These are phyloP conservation scores for Talaromyces sp. DNA, from an alignment of 2,329 filamentous ascomycete genomes.

Conservation along the genomic window DNA sequence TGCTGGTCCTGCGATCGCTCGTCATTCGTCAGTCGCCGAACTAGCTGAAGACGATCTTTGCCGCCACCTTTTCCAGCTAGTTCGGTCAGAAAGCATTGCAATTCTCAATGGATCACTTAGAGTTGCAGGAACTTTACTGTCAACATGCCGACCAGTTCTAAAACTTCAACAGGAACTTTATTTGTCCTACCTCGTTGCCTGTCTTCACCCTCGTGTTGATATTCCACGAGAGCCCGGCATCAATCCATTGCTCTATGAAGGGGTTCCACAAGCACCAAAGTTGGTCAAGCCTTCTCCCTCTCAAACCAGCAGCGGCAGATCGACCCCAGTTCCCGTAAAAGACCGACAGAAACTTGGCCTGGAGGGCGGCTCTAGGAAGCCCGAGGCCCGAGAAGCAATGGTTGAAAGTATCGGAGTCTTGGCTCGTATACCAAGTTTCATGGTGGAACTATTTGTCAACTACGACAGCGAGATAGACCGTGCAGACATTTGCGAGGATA, in stretches of 20 bases:
- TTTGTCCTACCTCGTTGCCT: constrained; percentile 87
- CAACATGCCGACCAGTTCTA: constrained; percentile 82
- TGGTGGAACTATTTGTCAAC: constrained; percentile 94
- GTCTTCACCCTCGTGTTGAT: constrained; percentile 86
- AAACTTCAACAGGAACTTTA: constrained; percentile 97
- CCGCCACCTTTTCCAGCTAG: constrained; percentile 90
- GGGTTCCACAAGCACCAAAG: constrained; percentile 86
- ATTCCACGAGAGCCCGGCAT: constrained; percentile 89
- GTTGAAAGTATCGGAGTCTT: constrained; percentile 92
- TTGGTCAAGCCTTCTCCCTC: constrained; percentile 74
- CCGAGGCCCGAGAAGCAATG: constrained; percentile 96
- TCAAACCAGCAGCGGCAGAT: constrained; percentile 70
- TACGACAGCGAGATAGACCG: constrained; percentile 95
- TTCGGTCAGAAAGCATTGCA: constrained; percentile 92
- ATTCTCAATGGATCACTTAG: constrained; percentile 89
- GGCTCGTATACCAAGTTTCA: constrained; percentile 86
- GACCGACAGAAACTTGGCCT: constrained; percentile 89
- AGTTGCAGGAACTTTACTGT: constrained; percentile 83
- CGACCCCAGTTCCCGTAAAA: constrained; percentile 85
- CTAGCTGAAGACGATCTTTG: constrained; percentile 92
- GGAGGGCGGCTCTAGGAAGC: constrained; percentile 85
- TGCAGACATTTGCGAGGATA: constrained; percentile 87
- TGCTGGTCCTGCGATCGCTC: constrained; percentile 87
- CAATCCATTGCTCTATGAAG: constrained; percentile 84
- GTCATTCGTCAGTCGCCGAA: constrained; percentile 78